Percentiles rank a stretch among this genome's conserved stretches.
Conservation (phyloP, 2,329 filamentous ascomycete species). For the Phialophora macrospora region DNA sequence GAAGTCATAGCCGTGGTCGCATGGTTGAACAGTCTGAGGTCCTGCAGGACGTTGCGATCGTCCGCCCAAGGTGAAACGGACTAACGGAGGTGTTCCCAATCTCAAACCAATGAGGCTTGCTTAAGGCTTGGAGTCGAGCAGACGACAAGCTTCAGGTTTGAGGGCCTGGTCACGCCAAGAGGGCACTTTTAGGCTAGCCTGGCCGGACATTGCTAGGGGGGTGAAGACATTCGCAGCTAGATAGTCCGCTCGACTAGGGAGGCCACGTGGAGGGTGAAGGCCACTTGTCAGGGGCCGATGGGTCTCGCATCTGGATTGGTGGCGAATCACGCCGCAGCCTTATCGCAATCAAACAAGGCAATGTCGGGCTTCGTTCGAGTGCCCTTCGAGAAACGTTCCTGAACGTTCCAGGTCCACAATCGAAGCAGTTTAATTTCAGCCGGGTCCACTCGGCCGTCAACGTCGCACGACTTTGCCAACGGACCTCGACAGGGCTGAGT, state of each 20-base stretch:
- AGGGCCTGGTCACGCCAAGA: background rate
- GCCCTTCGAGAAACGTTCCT: slow-evolving; percentile 31
- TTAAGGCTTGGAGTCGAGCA: background rate
- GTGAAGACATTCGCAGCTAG: background rate
- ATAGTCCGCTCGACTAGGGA: slow-evolving; percentile 12
- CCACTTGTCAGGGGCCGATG: slow-evolving; percentile 11
- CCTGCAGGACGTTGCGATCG: slow-evolving; percentile 2
- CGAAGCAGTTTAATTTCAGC: slow-evolving; percentile 28
- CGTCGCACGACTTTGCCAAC: slow-evolving; percentile 1
- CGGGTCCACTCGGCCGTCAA: slow-evolving; percentile 4
- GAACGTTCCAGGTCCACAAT: slow-evolving; percentile 29
- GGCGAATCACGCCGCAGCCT: background rate
- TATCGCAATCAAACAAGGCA: slow-evolving; percentile 12
- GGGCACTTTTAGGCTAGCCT: background rate
- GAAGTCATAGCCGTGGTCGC: slow-evolving; percentile 1
- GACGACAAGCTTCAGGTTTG: background rate
- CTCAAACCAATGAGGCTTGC: slow-evolving; percentile 16
- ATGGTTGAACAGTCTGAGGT: background rate
- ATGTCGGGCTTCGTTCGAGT: background rate
- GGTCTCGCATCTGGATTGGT: background rate
- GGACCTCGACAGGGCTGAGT: slow-evolving; percentile 11
- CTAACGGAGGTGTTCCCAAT: slow-evolving; percentile 10
- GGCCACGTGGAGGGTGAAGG: slow-evolving; percentile 25
- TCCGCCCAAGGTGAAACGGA: slow-evolving; percentile 23
- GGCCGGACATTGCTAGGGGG: background rate